Evolutionary conservation across 78 protist genomes (phyloP).

Genomic region (Dictyostelium brefeldianum): DNA sequence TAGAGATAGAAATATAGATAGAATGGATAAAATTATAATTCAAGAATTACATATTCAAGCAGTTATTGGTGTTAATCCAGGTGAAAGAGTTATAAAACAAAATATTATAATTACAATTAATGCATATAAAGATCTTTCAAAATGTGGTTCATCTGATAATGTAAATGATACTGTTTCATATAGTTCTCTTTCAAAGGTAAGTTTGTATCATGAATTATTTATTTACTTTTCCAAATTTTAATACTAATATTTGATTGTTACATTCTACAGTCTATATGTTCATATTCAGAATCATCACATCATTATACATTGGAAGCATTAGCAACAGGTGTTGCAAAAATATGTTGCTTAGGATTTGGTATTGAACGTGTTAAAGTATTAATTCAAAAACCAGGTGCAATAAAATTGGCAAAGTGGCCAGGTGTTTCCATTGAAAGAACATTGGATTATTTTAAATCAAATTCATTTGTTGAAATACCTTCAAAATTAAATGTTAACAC

Average conservation of each 20-base stretch:
- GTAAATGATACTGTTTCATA: conserved; percentile 65
- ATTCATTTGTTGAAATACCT: conserved; percentile 27
- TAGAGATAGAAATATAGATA: not conserved
- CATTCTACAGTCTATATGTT: conserved; percentile 26
- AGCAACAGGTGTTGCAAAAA: conserved; percentile 81
- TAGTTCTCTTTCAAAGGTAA: conserved; percentile 76
- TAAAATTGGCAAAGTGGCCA: conserved; percentile 81
- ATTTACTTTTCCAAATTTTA: not conserved
- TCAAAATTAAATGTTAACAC: not conserved
- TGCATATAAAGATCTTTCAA: conserved; percentile 52
- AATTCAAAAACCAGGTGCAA: conserved; percentile 77
- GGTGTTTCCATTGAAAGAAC: conserved; percentile 75
- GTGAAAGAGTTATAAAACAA: conserved; percentile 75
- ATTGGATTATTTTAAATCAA: conserved; percentile 46
- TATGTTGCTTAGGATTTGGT: conserved; percentile 78
- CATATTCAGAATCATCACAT: conserved; percentile 78
- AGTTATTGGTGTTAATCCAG: conserved; percentile 81
- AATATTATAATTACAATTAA: conserved; percentile 51
- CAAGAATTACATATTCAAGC: conserved; percentile 77
- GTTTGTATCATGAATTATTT: too few relatives aligned
- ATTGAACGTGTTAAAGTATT: conserved; percentile 64
- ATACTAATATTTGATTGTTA: not conserved
- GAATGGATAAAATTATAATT: conserved; percentile 61
- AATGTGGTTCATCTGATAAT: conserved; percentile 72
- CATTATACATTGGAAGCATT: conserved; percentile 79